Evolutionary conservation across 2,329 filamentous ascomycete species (phyloP).

Genomic region (Fusarium goolgardi): DNA sequence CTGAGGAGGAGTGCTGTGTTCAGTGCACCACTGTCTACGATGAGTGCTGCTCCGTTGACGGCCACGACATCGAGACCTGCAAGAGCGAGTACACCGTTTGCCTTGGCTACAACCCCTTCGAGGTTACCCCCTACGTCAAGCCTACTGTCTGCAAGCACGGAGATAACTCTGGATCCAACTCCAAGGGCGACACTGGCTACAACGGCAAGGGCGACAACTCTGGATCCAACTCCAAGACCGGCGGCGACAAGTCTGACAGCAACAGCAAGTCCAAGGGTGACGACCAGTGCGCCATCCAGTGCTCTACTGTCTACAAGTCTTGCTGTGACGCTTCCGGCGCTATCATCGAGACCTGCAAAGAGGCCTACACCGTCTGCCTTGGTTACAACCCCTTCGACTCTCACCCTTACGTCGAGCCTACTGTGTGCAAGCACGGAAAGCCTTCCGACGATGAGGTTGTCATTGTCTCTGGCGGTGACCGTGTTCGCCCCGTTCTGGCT

Average conservation of each 20-base stretch:
- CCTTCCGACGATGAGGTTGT: conserved; percentile 26
- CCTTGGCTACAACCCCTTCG: conserved; percentile 34
- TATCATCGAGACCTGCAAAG: conserved; percentile 28
- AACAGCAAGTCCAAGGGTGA: not conserved
- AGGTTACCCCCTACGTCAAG: conserved; percentile 20
- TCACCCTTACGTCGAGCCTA: conserved; percentile 31
- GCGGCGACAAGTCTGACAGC: not conserved
- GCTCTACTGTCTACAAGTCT: conserved; percentile 30
- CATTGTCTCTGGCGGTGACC: conserved; percentile 32
- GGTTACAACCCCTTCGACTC: conserved; percentile 31
- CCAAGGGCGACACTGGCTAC: not conserved
- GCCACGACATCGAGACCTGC: conserved; percentile 24
- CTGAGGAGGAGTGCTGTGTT: conserved; percentile 33
- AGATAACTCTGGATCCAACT: not conserved
- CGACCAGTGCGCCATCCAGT: conserved; percentile 22
- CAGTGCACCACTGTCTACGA: conserved; percentile 32
- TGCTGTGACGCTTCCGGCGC: conserved; percentile 32
- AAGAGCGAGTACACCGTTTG: conserved; percentile 27
- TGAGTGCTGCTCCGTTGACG: conserved; percentile 23
- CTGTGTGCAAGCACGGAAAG: conserved; percentile 32
- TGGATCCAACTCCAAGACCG: not conserved
- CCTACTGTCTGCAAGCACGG: conserved; percentile 37
- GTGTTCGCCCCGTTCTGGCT: conserved; percentile 31
- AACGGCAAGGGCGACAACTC: not conserved
- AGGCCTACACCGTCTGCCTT: conserved; percentile 29